Conservation (phyloP, 1,284 basidiomycete genomes). For the Pisolithus thermaeus region DNA sequence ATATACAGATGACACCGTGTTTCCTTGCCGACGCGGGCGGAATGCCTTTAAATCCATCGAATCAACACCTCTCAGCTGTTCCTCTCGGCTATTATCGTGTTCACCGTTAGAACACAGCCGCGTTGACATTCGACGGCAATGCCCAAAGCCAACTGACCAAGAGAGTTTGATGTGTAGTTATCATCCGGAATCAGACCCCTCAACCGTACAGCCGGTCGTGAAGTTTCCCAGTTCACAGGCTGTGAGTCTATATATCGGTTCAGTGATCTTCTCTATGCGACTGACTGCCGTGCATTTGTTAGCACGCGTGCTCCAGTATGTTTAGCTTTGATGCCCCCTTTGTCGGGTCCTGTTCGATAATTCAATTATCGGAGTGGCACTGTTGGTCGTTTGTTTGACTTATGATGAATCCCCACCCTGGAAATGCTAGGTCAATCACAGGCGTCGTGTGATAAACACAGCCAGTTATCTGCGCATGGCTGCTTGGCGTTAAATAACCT, state of each 20-base stretch:
- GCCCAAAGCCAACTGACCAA: not conserved
- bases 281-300: conserved; percentile 2
- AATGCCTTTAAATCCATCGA: too few relatives aligned
- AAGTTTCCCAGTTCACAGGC: conserved; percentile 8
- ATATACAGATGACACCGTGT: too few relatives aligned
- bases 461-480: conserved; percentile 34
- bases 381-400: conserved; percentile 5
- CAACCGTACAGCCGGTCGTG: conserved; percentile 12
- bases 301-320: not conserved
- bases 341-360: conserved; percentile 3
- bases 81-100: too few relatives aligned
- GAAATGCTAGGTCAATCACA: conserved; percentile 1
- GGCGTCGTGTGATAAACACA: conserved; percentile 33
- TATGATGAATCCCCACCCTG: conserved; percentile 4
- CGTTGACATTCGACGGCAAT: too few relatives aligned
- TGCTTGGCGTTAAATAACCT: conserved; percentile 26
- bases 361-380: conserved; percentile 8
- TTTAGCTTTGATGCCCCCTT: not conserved
- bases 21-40: too few relatives aligned
- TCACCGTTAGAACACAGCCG: too few relatives aligned
- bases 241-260: conserved; percentile 8
- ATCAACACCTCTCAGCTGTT: too few relatives aligned
- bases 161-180: not conserved
- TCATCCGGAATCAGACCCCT: not conserved
- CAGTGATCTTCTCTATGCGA: conserved; percentile 7